Evolutionary conservation across 192 early-diverging fungal genomes (phyloP), one percentile per base, ranked within the genome.

Genomic region (Backusella australiensis): DNA sequence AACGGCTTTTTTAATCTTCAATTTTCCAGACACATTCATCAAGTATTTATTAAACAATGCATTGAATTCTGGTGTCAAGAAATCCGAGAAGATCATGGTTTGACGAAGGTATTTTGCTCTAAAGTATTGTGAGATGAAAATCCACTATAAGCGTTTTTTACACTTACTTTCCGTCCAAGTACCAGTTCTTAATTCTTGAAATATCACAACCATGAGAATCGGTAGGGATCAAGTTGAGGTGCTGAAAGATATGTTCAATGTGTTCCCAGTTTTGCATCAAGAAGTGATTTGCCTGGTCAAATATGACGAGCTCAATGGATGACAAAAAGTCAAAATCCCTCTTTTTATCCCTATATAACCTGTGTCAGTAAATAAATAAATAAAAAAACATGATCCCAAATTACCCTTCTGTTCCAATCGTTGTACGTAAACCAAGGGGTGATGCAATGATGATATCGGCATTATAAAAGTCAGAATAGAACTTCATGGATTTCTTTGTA

Each of bases 231-330:
- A 87, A 71, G 78, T 99, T 98, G 81, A 97, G 72, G 74, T 95
- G 87, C 15, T 93, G 83, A 73, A 97, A 94, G 6, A 98, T 81
- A 70, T 94, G 91, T 87, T 88, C 79, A 42, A 98, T 84, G 75
- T 99, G 96, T 74, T 99, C 97, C 97, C 97, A 99, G 87, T 98
- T 99, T 78, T 99, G 98, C 97, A 97, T 98, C 75, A 96, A 78
- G 74, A 98, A 84, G 53, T 92, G 86, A 52, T 97, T 93, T 41
- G 92, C 88, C 75, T 93, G 91, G 80, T 98, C 96, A 14, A 97
- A 75, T 69, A 99, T 91, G 1, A 96, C 83, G 29, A 98, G 74
- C 75, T 99, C 96, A 49, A 99, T 94, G 0, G 95, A 97, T 9
- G 96, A 93, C 46, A 99, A 82, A 81, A 93, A 98, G 82, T 99